These are phyloP conservation scores for Xerocomellus chrysenteron DNA, from an alignment of 768 basidiomycete species.

Conservation along the genomic window DNA sequence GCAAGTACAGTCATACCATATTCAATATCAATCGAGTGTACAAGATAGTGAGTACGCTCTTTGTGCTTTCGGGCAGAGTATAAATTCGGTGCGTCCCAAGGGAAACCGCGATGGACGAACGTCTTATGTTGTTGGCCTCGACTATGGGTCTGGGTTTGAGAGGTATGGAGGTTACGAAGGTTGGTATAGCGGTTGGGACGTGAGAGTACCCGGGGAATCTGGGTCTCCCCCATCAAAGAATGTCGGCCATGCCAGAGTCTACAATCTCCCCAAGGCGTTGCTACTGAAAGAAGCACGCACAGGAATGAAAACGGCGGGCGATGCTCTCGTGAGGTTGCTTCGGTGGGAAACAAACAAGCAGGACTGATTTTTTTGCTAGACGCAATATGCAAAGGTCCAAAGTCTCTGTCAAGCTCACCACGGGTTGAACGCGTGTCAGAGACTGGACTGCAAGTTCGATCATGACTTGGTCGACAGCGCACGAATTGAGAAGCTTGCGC, in stretches of 20 bases:
- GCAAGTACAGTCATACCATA: slow-evolving; percentile 22
- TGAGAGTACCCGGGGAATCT: background rate
- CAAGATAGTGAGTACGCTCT: slow-evolving; percentile 3
- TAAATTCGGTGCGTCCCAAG: background rate
- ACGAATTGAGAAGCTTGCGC: slow-evolving; percentile 14
- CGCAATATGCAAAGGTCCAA: slow-evolving; percentile 10
- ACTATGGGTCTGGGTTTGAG: slow-evolving; percentile 16
- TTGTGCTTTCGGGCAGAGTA: background rate
- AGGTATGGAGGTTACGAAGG: slow-evolving; percentile 13
- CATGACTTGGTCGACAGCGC: slow-evolving; percentile 16
- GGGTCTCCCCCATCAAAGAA: background rate
- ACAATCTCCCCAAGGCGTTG: slow-evolving; percentile 11
- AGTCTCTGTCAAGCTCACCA: slow-evolving; percentile 17
- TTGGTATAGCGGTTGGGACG: slow-evolving; percentile 11
- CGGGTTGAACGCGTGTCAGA: slow-evolving; percentile 4
- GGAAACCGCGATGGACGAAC: slow-evolving; percentile 1
- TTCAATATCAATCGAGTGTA: slow-evolving; percentile 18
- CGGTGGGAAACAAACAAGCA: background rate
- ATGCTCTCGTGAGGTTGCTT: slow-evolving; percentile 4
- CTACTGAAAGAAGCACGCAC: slow-evolving; percentile 4
- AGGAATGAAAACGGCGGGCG: slow-evolving; percentile 5
- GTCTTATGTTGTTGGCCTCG: slow-evolving; percentile 9
- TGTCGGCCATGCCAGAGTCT: background rate
- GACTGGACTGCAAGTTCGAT: slow-evolving; percentile 16
- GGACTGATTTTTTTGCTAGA: slow-evolving; percentile 1